These are phyloP conservation scores for Ambrosiella beaveri DNA, from an alignment of 2,329 filamentous ascomycete species.

Conservation along the genomic window DNA sequence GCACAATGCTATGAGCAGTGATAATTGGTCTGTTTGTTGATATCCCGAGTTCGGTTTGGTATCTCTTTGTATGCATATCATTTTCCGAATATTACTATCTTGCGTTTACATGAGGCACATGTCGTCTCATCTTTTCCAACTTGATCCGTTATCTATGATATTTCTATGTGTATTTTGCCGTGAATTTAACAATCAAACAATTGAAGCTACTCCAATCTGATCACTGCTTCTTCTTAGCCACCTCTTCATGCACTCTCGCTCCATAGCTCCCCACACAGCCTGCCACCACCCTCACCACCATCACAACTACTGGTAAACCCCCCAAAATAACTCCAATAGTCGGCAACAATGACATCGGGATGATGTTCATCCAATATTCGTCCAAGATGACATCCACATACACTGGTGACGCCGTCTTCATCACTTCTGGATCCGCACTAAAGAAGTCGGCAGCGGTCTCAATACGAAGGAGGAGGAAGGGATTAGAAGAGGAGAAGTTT, in stretches of 20 bases:
- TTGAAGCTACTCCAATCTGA: not conserved
- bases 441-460: slow-evolving; percentile 72
- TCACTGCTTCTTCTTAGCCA: slow-evolving; percentile 23
- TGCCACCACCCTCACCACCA: slow-evolving; percentile 6
- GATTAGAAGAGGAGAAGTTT: not conserved
- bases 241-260: slow-evolving; percentile 15
- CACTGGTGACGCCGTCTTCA: slow-evolving; percentile 57
- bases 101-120: not conserved
- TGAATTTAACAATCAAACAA: not conserved
- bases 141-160: not conserved
- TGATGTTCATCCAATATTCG: slow-evolving; percentile 61
- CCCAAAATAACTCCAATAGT: slow-evolving; percentile 50
- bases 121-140: not conserved
- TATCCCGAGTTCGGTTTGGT: not conserved
- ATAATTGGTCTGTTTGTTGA: not conserved
- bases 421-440: slow-evolving; percentile 54
- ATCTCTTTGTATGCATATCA: not conserved
- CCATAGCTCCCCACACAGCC: slow-evolving; percentile 15
- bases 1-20: too few species aligned
- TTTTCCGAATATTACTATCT: not conserved
- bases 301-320: slow-evolving; percentile 29
- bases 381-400: slow-evolving; percentile 71
- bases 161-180: not conserved
- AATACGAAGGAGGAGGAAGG: slow-evolving; percentile 53
- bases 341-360: slow-evolving; percentile 61